Conservation (phyloP, 768 basidiomycete genomes). For the Mycena sanguinolenta region DNA sequence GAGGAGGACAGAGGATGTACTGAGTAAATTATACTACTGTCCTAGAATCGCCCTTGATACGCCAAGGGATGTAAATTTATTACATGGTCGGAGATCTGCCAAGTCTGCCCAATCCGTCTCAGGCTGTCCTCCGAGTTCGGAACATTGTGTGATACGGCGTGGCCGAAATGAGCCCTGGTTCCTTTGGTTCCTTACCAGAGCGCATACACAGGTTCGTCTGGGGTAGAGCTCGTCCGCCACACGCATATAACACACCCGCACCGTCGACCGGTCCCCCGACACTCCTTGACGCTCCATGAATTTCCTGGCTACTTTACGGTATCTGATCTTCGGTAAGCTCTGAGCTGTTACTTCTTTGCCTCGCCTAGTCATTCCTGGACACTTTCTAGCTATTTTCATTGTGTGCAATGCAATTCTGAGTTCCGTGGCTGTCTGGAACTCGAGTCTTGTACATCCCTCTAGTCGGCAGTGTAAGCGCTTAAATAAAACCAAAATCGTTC, state of each 20-base stretch:
- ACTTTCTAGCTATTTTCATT: slow-evolving; percentile 65
- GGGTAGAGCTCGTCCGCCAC: slow-evolving; percentile 29
- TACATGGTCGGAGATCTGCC: neutral
- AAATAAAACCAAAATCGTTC: neutral
- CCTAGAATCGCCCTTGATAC: slow-evolving; percentile 7
- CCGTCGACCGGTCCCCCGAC: slow-evolving; percentile 50
- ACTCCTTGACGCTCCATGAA: slow-evolving; percentile 50
- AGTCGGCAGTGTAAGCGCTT: slow-evolving; percentile 55
- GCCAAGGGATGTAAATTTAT: no score
- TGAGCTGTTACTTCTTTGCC: neutral
- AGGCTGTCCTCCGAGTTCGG: slow-evolving; percentile 23
- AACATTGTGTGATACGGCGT: slow-evolving; percentile 22
- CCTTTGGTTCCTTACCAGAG: slow-evolving; percentile 30
- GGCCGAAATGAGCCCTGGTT: no score
- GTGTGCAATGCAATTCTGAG: slow-evolving; percentile 75
- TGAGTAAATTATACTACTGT: slow-evolving; percentile 18
- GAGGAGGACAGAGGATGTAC: slow-evolving; percentile 12
- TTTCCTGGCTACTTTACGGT: slow-evolving; percentile 66
- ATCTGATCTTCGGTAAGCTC: slow-evolving; percentile 71
- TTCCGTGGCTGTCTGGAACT: slow-evolving; percentile 79
- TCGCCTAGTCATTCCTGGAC: slow-evolving; percentile 18
- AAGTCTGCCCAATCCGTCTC: no score
- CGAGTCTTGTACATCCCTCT: slow-evolving; percentile 58
- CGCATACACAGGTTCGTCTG: slow-evolving; percentile 28
- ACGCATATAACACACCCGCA: slow-evolving; percentile 22